Conservation (phyloP, 441 rosid genomes). For the Populus hybrid region DNA sequence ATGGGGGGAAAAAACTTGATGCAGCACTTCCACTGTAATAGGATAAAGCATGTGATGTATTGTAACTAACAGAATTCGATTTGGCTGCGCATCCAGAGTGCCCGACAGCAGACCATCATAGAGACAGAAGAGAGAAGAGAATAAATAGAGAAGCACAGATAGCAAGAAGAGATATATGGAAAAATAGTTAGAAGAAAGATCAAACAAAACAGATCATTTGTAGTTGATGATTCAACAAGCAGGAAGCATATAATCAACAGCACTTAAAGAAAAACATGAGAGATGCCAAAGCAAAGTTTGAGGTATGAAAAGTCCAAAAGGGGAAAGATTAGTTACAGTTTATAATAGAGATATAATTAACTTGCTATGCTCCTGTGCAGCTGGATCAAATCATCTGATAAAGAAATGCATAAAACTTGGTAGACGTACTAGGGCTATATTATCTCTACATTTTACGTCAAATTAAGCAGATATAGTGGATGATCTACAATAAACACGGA, state of each 20-base stretch:
- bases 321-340: not conserved
- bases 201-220: not conserved
- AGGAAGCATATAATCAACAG: not conserved
- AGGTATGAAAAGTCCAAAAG: not conserved
- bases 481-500: not conserved
- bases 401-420: not conserved
- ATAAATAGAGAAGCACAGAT: conserved; percentile 47
- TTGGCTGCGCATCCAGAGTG: conserved; percentile 81
- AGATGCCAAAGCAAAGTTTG: not conserved
- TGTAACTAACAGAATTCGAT: conserved; percentile 96
- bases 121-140: conserved; percentile 54
- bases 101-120: conserved; percentile 57
- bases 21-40: conserved; percentile 98
- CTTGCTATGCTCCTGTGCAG: not conserved
- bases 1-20: conserved; percentile 96
- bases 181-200: conserved; percentile 21
- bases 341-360: not conserved
- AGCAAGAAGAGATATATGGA: conserved; percentile 38
- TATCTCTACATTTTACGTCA: not conserved
- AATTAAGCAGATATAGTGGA: not conserved
- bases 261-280: conserved; percentile 3
- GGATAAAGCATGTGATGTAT: conserved; percentile 99
- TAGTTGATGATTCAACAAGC: conserved; percentile 18
- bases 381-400: conserved; percentile 2
- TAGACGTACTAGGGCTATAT: not conserved